A percentile compares a stretch with the other conserved stretches of the same genome.
Evolutionary conservation across 2,329 filamentous ascomycete genomes (phyloP).

Genomic region (Pestalotiopsis sp.): DNA sequence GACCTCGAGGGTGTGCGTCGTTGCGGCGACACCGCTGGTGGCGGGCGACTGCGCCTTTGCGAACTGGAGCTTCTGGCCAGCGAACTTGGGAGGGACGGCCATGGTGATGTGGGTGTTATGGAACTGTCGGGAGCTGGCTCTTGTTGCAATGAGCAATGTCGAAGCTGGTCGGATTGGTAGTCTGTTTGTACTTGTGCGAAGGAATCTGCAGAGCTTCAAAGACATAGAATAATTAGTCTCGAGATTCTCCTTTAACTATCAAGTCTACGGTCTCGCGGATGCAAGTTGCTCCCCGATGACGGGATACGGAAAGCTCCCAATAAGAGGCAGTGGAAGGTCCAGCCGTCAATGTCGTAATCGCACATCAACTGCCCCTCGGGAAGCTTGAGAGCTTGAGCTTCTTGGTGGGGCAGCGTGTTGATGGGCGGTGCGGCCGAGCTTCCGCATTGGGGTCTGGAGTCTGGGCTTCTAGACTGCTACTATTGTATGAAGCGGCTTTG

Average conservation of each 20-base stretch:
- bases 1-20: slow-evolving; percentile 62
- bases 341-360: background rate
- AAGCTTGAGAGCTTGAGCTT: background rate
- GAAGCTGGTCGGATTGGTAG: background rate
- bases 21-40: slow-evolving; percentile 39
- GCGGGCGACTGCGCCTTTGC: slow-evolving; percentile 33
- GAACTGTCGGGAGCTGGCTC: background rate
- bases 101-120: slow-evolving; percentile 42
- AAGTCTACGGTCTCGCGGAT: background rate
- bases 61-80: slow-evolving; percentile 67
- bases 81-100: slow-evolving; percentile 78
- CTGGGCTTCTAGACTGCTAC: too few species aligned
- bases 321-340: background rate
- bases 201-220: background rate
- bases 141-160: background rate
- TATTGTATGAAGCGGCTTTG: too few species aligned
- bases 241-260: background rate
- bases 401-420: background rate
- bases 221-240: background rate
- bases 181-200: background rate
- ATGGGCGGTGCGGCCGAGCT: background rate
- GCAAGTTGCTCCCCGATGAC: background rate
- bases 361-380: background rate
- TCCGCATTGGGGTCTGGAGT: too few species aligned
- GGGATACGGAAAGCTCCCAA: background rate